Evolutionary conservation across 306 rosid genomes (phyloP).

Genomic region (Dalbergia oliveri): DNA sequence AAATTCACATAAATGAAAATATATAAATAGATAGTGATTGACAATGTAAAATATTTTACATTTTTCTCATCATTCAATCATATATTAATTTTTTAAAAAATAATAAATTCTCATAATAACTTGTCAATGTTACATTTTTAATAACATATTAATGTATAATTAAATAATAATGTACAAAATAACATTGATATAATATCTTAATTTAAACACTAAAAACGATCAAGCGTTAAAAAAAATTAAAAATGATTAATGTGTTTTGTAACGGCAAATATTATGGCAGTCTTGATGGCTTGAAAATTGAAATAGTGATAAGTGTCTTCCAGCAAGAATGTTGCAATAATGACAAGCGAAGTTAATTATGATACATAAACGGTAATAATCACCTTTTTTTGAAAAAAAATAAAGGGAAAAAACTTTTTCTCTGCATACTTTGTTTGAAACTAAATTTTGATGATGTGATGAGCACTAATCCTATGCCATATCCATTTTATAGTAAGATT

Average conservation of each 20-base stretch:
- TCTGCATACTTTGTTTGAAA: neutral
- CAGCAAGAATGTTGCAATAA: neutral
- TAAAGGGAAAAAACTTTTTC: neutral
- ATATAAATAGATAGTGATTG: no score
- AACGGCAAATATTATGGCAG: neutral
- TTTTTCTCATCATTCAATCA: no score
- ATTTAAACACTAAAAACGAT: no score
- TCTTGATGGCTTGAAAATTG: neutral
- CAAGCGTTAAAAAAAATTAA: no score
- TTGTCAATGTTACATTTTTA: no score
- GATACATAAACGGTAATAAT: constrained; percentile 35
- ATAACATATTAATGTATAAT: no score
- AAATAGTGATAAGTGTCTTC: neutral
- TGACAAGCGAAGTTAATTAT: constrained; percentile 37
- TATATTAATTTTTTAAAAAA: neutral
- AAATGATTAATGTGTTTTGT: neutral
- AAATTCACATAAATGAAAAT: no score
- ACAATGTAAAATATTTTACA: no score
- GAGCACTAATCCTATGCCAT: neutral
- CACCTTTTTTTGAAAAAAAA: neutral
- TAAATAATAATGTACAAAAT: no score
- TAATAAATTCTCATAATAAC: neutral
- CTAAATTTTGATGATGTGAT: neutral
- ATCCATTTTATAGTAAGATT: neutral
- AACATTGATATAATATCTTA: no score